Conservation (phyloP, 805 yeast genomes). For the Yamadazyma sp. region DNA sequence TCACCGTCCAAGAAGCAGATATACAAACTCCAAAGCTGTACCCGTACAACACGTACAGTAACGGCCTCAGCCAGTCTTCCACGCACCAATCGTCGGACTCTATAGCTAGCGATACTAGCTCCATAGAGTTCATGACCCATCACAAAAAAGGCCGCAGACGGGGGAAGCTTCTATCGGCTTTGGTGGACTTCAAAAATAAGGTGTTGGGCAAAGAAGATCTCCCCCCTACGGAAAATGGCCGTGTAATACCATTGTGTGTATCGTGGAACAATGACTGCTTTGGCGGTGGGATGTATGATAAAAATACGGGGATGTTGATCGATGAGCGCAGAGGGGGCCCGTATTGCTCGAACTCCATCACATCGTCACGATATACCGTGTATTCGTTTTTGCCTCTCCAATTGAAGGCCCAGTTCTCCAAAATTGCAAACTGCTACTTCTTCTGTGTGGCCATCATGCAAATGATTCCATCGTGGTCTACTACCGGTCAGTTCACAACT, state of each 20-base stretch:
- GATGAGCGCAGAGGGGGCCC: constrained; percentile 71
- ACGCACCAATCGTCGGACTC: constrained; percentile 22
- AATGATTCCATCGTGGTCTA: constrained; percentile 95
- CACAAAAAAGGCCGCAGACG: constrained; percentile 15
- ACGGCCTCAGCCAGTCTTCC: constrained; percentile 25
- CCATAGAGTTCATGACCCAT: constrained; percentile 20
- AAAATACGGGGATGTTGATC: constrained; percentile 34
- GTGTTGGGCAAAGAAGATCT: constrained; percentile 44
- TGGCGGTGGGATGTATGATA: constrained; percentile 29
- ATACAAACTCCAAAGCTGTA: constrained; percentile 4
- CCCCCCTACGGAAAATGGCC: constrained; percentile 64
- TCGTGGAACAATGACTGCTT: constrained; percentile 34
- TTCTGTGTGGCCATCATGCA: constrained; percentile 88
- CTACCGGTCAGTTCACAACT: constrained; percentile 94
- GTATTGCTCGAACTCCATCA: constrained; percentile 66
- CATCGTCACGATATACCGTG: constrained; percentile 83
- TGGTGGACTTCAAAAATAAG: constrained; percentile 28
- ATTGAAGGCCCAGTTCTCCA: constrained; percentile 85
- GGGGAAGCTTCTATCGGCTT: constrained; percentile 14
- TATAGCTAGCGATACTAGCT: constrained; percentile 17
- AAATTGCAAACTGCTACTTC: constrained; percentile 88
- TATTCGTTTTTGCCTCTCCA: constrained; percentile 87
- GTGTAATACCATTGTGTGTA: constrained; percentile 68
- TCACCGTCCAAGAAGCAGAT: constrained; percentile 22
- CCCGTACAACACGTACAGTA: constrained; percentile 15